Base-by-base conservation (phyloP, 2,329 filamentous ascomycete genomes). In the Pseudogymnoascus pannorum region DNA sequence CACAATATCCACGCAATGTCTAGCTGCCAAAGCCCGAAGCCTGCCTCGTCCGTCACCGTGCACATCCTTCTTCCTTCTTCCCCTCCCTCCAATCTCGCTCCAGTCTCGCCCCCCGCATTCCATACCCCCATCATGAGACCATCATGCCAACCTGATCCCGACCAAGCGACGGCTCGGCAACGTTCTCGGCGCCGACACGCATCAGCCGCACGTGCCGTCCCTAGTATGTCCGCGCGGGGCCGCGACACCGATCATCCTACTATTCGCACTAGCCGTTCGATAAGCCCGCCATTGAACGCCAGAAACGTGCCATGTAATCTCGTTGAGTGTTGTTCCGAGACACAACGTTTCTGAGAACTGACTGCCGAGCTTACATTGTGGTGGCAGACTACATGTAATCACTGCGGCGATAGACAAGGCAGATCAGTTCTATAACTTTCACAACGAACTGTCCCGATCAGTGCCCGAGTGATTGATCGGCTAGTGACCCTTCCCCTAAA, bases 131-230 rank as follows among this genome's bases (percentile, higher is more conserved):
- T 51, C 42, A 29, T 51, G 42, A 48, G 40, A 26, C 42, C 42
- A 48, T 26, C 20, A 48, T 24, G 11, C 42, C 20, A 20, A 29
- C 22, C 44, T 16, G 44, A 29, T 29, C 44, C 24, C 44, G 44
- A 51, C 44, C 14, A 51, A 29, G 24, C 44, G 3, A 51, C 44
- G 44, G 44, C 44, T 51, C 44, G 44, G 44, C 44, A 29, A 51
- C 44, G 44, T 51, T 51, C 7, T 51, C n/a, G n/a, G 22, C n/a
- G 24, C 44, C 14, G 44, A 29, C 29, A 24, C 6, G 22, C 44
- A 51, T 51, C 44, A 51, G 44, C 44, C 44, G 44, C 44, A 51
- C 44, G 44, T 51, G 44, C 44, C 44, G 44, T 26, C 44, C 44
- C 44, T 51, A 51, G 44, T 29, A 51, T 26, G 22, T 16, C 42